Evolutionary conservation across 1,284 basidiomycete species (phyloP), one percentile per base, ranked within the genome.

Genomic region (Trametes sp.): DNA sequence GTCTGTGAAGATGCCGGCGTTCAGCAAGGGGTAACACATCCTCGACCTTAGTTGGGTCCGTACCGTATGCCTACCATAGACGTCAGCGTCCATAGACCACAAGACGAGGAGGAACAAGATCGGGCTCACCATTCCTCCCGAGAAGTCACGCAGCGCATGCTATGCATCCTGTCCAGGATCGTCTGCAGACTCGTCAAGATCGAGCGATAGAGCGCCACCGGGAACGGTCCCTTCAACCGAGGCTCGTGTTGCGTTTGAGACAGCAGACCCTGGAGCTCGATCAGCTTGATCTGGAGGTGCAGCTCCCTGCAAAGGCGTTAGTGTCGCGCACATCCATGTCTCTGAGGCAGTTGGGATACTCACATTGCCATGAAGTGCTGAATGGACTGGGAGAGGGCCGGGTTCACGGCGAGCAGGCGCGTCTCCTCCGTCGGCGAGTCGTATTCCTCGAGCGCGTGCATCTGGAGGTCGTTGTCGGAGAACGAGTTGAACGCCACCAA

Each of bases 121-220:
- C 14, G 4, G 14, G 78, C 87, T 69, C 64, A 93, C 95, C 96
- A 98, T 78, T 97, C 95, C 73, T 95, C 91, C 29, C 95, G 86
- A 0, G 94, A 94, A 3, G 94, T 98, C 11, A 98, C 96, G 73
- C 94, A 96, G 45, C 96, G 87, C 92, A 98, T 97, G 69, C 92
- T 93, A 75, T 98, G 97, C 61, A 99, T 79, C 72, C 85, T 88
- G 73, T 97, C 95, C 63, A 97, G 79, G 65, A 98, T 96, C 5
- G 89, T 89, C 75, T 98, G 97, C 69, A 96, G 81, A 69, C 90
- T 91, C 0, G 89, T 89, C 72, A 99, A 79, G 61, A 98, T 90
- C 9, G 87, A 87, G 8, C 92, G 87, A 73, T 98, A 99, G 10
- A 96, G 80, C 44, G 84, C 72, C 65, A 93, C 77, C 53, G 94